phyloP scores from a whole-genome alignment of 768 basidiomycete species.

The Macrolepiota fuliginosa region DNA sequence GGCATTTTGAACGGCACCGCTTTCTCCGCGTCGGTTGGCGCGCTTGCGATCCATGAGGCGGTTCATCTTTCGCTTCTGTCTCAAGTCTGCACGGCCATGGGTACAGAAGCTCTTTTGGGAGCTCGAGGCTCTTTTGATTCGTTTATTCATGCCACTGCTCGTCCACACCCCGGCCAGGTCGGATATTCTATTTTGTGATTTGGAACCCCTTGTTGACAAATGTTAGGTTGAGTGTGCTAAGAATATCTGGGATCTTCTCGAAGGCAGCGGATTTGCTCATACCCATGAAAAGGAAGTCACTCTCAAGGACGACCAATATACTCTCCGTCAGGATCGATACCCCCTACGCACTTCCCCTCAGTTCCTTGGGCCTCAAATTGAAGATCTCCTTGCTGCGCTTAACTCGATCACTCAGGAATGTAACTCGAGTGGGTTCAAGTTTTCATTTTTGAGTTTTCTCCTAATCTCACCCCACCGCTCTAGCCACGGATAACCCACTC shows the following conservation, averaged over 20 bases:
- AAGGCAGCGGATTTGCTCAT: slow-evolving; percentile 58
- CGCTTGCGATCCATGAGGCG: slow-evolving; percentile 70
- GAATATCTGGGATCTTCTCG: slow-evolving; percentile 59
- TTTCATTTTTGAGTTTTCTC: neutral
- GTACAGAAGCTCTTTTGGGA: slow-evolving; percentile 73
- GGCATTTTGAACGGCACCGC: slow-evolving; percentile 77
- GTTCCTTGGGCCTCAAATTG: slow-evolving; percentile 77
- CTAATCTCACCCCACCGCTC: slow-evolving; percentile 9
- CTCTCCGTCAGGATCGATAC: slow-evolving; percentile 73
- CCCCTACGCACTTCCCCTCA: slow-evolving; percentile 70
- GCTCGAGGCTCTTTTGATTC: slow-evolving; percentile 59
- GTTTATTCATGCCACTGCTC: slow-evolving; percentile 71
- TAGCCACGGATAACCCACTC: slow-evolving; percentile 83
- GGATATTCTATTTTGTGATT: slow-evolving; percentile 9
- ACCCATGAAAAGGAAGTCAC: slow-evolving; percentile 61
- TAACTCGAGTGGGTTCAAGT: slow-evolving; percentile 64
- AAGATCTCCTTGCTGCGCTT: slow-evolving; percentile 66
- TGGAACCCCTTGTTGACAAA: neutral
- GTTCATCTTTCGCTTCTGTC: slow-evolving; percentile 58
- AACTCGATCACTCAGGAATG: slow-evolving; percentile 64
- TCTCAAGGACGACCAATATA: slow-evolving; percentile 64
- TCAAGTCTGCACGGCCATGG: slow-evolving; percentile 77
- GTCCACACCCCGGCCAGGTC: slow-evolving; percentile 80
- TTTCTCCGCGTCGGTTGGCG: slow-evolving; percentile 70
- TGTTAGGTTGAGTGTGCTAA: slow-evolving; percentile 60